Percentiles rank a stretch among this genome's conserved stretches.
Evolutionary conservation across 2,329 filamentous ascomycete species (phyloP).

Genomic region (Microascus cirrosus): DNA sequence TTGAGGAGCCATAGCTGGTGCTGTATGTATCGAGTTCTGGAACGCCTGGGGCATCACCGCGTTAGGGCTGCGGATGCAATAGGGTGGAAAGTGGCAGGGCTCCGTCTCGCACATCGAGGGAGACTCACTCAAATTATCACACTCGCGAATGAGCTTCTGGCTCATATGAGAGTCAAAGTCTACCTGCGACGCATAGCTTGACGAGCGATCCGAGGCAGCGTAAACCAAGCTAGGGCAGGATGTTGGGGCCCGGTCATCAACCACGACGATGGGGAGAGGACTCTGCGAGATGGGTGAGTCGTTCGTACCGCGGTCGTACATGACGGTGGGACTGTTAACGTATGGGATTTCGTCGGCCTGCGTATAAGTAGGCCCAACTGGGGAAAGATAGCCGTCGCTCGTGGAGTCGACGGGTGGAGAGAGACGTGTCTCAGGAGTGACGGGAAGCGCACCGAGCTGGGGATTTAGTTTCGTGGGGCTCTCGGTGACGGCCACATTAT

Average conservation of each 20-base stretch:
- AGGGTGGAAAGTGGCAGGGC: constrained; percentile 1
- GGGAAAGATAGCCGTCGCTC: constrained; percentile 51
- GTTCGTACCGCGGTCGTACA: constrained; percentile 44
- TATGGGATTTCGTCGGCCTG: constrained; percentile 42
- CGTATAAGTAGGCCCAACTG: constrained; percentile 43
- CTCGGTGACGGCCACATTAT: constrained; percentile 16
- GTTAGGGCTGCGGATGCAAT: constrained; percentile 6
- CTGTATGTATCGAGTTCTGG: constrained; percentile 41
- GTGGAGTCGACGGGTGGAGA: constrained; percentile 47
- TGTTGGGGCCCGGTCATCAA: constrained; percentile 45
- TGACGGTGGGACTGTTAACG: constrained; percentile 41
- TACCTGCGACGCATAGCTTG: constrained; percentile 48
- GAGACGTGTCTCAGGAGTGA: constrained; percentile 33
- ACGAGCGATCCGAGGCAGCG: constrained; percentile 47
- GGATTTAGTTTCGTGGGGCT: constrained; percentile 27
- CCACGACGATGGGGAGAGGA: constrained; percentile 41
- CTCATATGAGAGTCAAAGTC: constrained; percentile 46
- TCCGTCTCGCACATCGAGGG: neutral
- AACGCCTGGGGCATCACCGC: constrained; percentile 27
- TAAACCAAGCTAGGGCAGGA: constrained; percentile 53
- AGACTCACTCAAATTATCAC: constrained; percentile 42
- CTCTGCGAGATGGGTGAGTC: constrained; percentile 44
- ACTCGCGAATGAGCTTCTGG: constrained; percentile 42
- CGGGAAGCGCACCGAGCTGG: constrained; percentile 25
- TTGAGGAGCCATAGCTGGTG: constrained; percentile 32